Evolutionary conservation across 1,284 basidiomycete species (phyloP), one percentile per base, ranked within the genome.

Genomic region (Crepidotus sp.): DNA sequence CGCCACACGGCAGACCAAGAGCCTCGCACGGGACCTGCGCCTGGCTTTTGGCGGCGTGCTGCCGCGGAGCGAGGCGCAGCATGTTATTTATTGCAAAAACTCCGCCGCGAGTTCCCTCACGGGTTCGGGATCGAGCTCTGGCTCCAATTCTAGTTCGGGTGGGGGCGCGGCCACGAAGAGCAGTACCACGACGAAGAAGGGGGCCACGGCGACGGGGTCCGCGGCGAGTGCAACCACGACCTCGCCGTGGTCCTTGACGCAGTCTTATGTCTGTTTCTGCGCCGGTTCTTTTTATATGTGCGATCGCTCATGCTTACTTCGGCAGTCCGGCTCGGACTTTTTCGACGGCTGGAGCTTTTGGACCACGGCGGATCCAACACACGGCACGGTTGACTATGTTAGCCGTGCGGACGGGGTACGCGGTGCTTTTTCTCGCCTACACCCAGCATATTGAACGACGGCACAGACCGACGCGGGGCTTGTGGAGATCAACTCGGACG

Each of bases 291-390:
- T 29, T 31, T 49, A 41, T 18, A 15, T 14, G 15, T 14, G 6
- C 18, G 15, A 1, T 30, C 10, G 8, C 25, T n/a, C 3, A 24
- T 18, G 15, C n/a, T 47, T 38, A 3, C 11, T 11, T 26, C 27
- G 49, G 19, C 52, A 83, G 78, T 61, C 71, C 50, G 84, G 84
- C 10, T 65, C 63, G 39, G 67, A 66, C 35, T 94, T 93, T 68
- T 94, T 92, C 55, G 67, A 83, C 57, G 79, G 79, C 41, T 94
- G 84, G 83, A 59, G 74, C 54, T 94, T 92, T 63, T 88, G 74
- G 64, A 73, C 69, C 13, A 67, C 56, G 40, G 54, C 67, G 1
- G 92, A 95, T 66, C 87, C 92, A 0, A 96, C 90, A 0, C 67
- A 86, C 59, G 92, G 91, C 56, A 65, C 61, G 49, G 71, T 72